Percentiles rank a stretch among this genome's conserved stretches.
Conservation (phyloP, 2,329 filamentous ascomycete species). For the Fusarium cyanostomum region DNA sequence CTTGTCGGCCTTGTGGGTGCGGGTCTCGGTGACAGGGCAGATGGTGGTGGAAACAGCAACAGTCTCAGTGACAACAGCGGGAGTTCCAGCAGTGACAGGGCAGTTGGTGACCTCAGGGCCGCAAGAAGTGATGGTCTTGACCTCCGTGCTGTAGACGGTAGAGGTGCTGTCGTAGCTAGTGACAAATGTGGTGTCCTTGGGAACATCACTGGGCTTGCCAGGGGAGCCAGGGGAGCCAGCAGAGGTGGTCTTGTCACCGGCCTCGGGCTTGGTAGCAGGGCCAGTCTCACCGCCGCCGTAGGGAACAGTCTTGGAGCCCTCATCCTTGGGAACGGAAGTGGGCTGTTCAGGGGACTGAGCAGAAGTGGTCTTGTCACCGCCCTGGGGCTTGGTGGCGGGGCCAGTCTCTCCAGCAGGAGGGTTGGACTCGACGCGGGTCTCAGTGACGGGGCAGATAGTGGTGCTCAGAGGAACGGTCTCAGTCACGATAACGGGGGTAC, state of each 20-base stretch:
- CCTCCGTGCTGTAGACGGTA: slow-evolving; percentile 47
- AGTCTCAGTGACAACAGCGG: slow-evolving; percentile 40
- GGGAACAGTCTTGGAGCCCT: slow-evolving; percentile 30
- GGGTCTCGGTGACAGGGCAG: slow-evolving; percentile 41
- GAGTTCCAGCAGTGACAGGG: slow-evolving; percentile 50
- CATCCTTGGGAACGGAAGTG: slow-evolving; percentile 36
- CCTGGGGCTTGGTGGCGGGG: slow-evolving; percentile 29
- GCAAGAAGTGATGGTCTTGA: slow-evolving; percentile 48
- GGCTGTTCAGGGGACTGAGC: slow-evolving; percentile 34
- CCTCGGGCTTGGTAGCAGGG: slow-evolving; percentile 20
- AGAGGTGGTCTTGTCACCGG: slow-evolving; percentile 29
- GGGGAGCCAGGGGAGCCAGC: slow-evolving; percentile 10
- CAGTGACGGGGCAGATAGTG: slow-evolving; percentile 70
- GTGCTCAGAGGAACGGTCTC: slow-evolving; percentile 66
- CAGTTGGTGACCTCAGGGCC: slow-evolving; percentile 56
- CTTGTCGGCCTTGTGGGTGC: slow-evolving; percentile 29
- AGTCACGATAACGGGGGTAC: slow-evolving; percentile 59
- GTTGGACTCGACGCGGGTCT: slow-evolving; percentile 49
- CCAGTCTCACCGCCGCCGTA: slow-evolving; percentile 24
- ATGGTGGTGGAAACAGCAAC: slow-evolving; percentile 36
- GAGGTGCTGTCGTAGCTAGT: slow-evolving; percentile 45
- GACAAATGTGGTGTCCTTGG: slow-evolving; percentile 37
- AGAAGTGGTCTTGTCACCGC: slow-evolving; percentile 25
- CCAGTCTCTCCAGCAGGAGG: slow-evolving; percentile 15
- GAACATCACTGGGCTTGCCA: slow-evolving; percentile 16